Conservation (phyloP, 495 filamentous ascomycete genomes). For the Daldinia grandis region DNA sequence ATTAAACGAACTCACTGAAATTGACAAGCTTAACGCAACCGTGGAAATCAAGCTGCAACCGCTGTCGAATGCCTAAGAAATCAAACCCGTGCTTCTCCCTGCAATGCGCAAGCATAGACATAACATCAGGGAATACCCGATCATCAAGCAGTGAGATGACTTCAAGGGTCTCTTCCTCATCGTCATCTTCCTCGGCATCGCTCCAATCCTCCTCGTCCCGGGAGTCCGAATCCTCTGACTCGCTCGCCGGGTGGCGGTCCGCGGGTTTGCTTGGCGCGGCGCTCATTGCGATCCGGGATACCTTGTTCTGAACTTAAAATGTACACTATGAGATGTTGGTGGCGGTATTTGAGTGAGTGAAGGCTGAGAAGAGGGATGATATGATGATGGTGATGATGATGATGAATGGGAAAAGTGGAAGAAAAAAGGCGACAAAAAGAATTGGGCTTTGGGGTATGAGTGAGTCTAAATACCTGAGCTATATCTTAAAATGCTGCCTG, state of each 20-base stretch:
- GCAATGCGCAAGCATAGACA: constrained; percentile 75
- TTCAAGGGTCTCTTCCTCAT: constrained; percentile 64
- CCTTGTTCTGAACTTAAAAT: no score
- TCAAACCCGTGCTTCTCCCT: constrained; percentile 78
- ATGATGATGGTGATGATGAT: no score
- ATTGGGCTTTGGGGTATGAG: background rate
- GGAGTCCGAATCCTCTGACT: constrained; percentile 43
- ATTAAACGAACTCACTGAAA: constrained; percentile 59
- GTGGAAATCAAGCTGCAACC: constrained; percentile 80
- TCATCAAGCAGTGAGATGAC: constrained; percentile 78
- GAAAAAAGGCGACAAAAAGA: background rate
- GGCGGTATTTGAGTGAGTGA: no score
- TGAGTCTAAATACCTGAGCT: constrained; percentile 23
- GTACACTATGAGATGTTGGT: no score
- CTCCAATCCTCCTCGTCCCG: constrained; percentile 77
- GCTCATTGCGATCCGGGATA: constrained; percentile 22
- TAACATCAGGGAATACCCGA: constrained; percentile 69
- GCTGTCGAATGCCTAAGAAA: constrained; percentile 68
- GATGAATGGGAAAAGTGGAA: background rate
- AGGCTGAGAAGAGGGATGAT: background rate
- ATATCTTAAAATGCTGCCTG: constrained; percentile 5
- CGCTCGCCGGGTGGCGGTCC: constrained; percentile 25
- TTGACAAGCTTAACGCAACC: constrained; percentile 86
- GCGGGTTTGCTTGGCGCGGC: constrained; percentile 9
- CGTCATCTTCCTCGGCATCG: constrained; percentile 68